Conservation (phyloP, 2,329 filamentous ascomycete genomes). For the Dendryphion nanum region DNA sequence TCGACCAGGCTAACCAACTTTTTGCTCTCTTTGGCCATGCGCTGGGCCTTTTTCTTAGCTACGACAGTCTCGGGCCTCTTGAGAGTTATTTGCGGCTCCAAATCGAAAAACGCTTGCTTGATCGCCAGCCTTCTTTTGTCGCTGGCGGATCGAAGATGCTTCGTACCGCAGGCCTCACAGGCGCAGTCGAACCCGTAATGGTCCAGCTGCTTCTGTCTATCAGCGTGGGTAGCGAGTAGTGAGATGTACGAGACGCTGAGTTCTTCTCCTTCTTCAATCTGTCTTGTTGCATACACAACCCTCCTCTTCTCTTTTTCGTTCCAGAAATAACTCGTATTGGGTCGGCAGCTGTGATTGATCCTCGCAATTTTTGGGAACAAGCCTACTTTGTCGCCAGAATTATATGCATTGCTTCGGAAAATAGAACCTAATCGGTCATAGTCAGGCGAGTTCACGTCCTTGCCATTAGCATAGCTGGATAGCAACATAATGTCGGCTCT, state of each 20-base stretch:
- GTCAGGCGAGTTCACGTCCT: not conserved
- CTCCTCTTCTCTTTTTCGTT: slow-evolving; percentile 25
- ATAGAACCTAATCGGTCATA: slow-evolving; percentile 28
- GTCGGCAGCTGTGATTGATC: slow-evolving; percentile 39
- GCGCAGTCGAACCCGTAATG: slow-evolving; percentile 38
- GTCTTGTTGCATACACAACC: slow-evolving; percentile 36
- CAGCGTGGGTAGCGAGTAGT: slow-evolving; percentile 25
- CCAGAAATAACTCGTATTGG: slow-evolving; percentile 40
- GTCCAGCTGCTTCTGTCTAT: slow-evolving; percentile 30
- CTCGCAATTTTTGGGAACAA: slow-evolving; percentile 36
- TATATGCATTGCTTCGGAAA: slow-evolving; percentile 38
- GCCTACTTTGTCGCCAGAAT: slow-evolving; percentile 27
- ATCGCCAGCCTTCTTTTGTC: slow-evolving; percentile 28
- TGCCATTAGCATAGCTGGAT: slow-evolving; percentile 20
- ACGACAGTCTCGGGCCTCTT: slow-evolving; percentile 17
- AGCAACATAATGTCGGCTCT: slow-evolving; percentile 29
- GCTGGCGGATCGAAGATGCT: slow-evolving; percentile 15
- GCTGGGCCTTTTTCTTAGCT: slow-evolving; percentile 21
- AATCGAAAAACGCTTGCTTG: slow-evolving; percentile 21
- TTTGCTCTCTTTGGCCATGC: slow-evolving; percentile 25
- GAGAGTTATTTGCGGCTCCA: slow-evolving; percentile 26
- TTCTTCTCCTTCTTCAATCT: slow-evolving; percentile 41
- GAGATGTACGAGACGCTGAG: slow-evolving; percentile 41
- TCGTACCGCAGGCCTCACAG: slow-evolving; percentile 38
- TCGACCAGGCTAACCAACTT: slow-evolving; percentile 30